Base-by-base conservation (phyloP, 176 grass and related monocot genomes). In the Paspalum vaginatum region DNA sequence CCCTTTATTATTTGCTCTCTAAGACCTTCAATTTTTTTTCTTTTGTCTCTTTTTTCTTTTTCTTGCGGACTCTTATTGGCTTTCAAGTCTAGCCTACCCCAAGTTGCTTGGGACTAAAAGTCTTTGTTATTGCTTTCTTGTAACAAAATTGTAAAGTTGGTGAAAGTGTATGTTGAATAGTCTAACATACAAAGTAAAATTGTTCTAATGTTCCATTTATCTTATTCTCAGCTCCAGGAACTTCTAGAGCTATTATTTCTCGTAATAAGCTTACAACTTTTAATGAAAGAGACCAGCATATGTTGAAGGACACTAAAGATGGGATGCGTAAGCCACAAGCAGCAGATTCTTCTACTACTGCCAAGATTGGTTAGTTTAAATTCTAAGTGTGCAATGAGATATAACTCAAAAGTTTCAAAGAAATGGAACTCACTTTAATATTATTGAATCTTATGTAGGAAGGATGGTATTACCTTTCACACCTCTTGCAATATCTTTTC, bases 401-500 rank as follows among this genome's bases (percentile, higher is more conserved):
- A 25, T 3, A 46, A 6, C 21, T 77, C 5, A 37, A 3, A 32
- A 21, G 5, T 50, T 4, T 63, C 5, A 53, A 20, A 16, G 16
- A 26, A 48, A 65, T 74, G 50, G 4, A 58, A 56, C 47, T 46
- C 8, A 87, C 2, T 75, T 32, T 43, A 42, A 13, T 26, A 60
- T 61, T 49, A 61, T 55, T 11, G 17, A 76, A 76, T 82, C 9
- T 75, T 70, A 72, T 62, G 54, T 82, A 95, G 93, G 84, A 46
- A 95, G 80, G 71, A 90, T 95, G 85, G 91, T 84, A 69, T 81
- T 97, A 61, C 94, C 91, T 81, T 91, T 94, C 79, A 93, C 85
- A 77, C 89, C 94, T 20, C 82, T 97, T 61, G 85, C 77, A 72
- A 74, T 97, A 79, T 85, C 87, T 59, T 94, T 94, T 75, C 75